Conservation (phyloP, 495 filamentous ascomycete genomes). For the Neurospora discreta region DNA sequence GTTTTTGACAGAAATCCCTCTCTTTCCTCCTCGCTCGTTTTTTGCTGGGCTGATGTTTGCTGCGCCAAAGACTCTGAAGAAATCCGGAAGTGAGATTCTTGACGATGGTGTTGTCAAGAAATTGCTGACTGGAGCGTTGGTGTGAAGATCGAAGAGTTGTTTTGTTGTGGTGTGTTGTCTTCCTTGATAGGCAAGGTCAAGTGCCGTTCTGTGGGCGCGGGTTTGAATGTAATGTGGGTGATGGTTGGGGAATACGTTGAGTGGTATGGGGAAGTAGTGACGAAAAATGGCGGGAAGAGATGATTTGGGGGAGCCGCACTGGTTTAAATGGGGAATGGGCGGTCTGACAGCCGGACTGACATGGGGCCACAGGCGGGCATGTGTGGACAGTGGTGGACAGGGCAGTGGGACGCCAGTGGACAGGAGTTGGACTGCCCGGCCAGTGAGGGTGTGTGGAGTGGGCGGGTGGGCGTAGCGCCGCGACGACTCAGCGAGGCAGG, state of each 20-base stretch:
- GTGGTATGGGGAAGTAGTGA: conserved; percentile 22
- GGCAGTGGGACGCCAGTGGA: not conserved
- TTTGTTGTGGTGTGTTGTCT: not conserved
- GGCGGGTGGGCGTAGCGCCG: conserved; percentile 1
- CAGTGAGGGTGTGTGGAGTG: conserved; percentile 4
- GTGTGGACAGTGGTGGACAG: conserved; percentile 13
- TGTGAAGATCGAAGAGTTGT: not conserved
- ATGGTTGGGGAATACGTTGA: conserved; percentile 18
- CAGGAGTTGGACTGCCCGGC: not conserved
- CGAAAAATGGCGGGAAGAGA: conserved; percentile 12
- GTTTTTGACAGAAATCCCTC: not conserved
- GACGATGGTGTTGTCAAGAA: not conserved
- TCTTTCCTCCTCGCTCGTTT: not conserved
- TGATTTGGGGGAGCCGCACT: conserved; percentile 22
- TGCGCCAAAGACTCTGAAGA: not conserved
- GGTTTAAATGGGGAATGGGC: conserved; percentile 26
- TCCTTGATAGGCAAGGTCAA: not conserved
- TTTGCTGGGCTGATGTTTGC: not conserved
- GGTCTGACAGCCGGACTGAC: conserved; percentile 12
- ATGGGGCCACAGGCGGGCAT: conserved; percentile 7
- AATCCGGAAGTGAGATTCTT: not conserved
- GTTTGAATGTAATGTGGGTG: not conserved
- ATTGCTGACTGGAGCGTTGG: not conserved
- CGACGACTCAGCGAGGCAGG: conserved; percentile 17
- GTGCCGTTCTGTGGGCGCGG: conserved; percentile 9